These are phyloP conservation scores for Piper longum DNA, from an alignment of 164 flowering plant species.

Conservation along the genomic window DNA sequence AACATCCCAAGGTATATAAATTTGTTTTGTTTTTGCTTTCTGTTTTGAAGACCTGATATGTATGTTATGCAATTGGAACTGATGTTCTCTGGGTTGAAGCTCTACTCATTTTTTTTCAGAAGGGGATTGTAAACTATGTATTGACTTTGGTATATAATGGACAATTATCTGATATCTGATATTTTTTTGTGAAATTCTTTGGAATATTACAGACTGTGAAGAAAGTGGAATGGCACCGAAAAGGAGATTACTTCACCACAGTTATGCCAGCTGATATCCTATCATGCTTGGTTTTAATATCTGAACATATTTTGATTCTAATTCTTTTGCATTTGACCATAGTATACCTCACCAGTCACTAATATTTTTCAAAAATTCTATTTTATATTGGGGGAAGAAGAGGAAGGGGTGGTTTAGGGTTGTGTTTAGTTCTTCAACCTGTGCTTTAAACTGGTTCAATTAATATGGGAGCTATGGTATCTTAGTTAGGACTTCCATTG, in stretches of 20 bases:
- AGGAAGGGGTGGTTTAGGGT: too few relatives aligned
- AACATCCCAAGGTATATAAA: conserved; percentile 67
- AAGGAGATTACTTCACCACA: conserved; percentile 88
- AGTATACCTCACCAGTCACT: too few relatives aligned
- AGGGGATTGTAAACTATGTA: background rate
- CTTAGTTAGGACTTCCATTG: too few relatives aligned
- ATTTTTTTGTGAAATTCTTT: background rate
- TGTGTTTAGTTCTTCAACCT: too few relatives aligned
- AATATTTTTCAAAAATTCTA: too few relatives aligned
- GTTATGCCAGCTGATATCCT: conserved; percentile 96
- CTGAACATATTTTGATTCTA: too few relatives aligned
- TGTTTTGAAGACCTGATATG: background rate
- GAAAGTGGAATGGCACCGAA: conserved; percentile 93
- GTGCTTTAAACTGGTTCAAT: too few relatives aligned
- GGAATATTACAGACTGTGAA: conserved; percentile 46
- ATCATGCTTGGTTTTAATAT: background rate
- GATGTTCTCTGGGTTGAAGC: background rate
- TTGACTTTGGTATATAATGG: background rate
- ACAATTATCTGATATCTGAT: background rate
- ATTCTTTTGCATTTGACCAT: too few relatives aligned
- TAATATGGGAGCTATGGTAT: too few relatives aligned
- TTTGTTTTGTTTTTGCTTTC: background rate
- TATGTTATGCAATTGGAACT: background rate
- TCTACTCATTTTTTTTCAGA: too few relatives aligned
- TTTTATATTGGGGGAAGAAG: too few relatives aligned